Evolutionary conservation across 108 stramenopile genomes (phyloP).

Genomic region (Cylindrotheca closterium): DNA sequence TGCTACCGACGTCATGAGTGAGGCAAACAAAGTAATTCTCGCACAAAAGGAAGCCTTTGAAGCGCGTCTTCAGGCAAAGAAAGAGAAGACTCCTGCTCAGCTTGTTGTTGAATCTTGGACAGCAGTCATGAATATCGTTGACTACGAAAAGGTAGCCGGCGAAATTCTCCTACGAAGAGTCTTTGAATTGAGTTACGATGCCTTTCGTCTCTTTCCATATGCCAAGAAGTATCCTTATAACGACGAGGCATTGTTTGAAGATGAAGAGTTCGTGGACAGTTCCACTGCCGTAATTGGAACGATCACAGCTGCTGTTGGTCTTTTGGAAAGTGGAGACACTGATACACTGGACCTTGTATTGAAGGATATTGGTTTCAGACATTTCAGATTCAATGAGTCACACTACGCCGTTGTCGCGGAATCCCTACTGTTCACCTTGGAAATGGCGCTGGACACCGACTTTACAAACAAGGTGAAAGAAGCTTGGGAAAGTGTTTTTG

Average conservation of each 20-base stretch:
- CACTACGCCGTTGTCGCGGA: constrained; percentile 26
- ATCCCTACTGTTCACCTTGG: constrained; percentile 21
- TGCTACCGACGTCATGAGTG: no score
- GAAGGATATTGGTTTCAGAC: constrained; percentile 15
- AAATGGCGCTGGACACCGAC: constrained; percentile 16
- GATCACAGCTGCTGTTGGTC: constrained; percentile 12
- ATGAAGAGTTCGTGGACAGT: constrained; percentile 12
- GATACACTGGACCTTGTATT: constrained; percentile 6
- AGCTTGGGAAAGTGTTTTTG: constrained; percentile 22
- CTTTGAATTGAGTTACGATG: constrained; percentile 16
- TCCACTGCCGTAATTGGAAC: constrained; percentile 16
- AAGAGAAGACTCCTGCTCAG: no score
- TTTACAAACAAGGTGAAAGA: constrained; percentile 25
- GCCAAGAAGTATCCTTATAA: constrained; percentile 5
- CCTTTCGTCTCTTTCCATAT: constrained; percentile 1
- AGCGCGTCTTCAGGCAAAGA: no score
- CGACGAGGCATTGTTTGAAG: constrained; percentile 22
- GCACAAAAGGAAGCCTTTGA: no score
- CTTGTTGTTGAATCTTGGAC: constrained; percentile 25
- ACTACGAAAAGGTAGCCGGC: constrained; percentile 41
- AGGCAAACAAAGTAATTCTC: no score
- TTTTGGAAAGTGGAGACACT: constrained; percentile 16
- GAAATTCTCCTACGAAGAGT: constrained; percentile 27
- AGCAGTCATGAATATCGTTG: constrained; percentile 15
- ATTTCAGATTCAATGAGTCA: constrained; percentile 11